Percentiles rank a stretch among this genome's conserved stretches.
Evolutionary conservation across 768 basidiomycete species (phyloP).

Genomic region (Neoboletus brunneissimus): DNA sequence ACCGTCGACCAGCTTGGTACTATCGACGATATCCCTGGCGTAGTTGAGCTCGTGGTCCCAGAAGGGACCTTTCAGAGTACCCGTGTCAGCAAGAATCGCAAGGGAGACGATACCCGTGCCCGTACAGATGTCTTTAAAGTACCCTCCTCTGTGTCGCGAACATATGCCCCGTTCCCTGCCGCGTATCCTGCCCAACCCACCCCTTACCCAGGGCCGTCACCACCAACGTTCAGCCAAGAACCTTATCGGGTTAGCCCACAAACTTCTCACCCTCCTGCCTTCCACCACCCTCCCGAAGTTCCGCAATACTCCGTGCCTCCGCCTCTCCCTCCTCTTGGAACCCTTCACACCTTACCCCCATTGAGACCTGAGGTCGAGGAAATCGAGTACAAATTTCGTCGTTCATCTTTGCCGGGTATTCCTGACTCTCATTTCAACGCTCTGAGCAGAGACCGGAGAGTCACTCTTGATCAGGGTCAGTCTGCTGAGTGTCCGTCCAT

Average conservation of each 20-base stretch:
- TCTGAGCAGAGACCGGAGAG: slow-evolving; percentile 12
- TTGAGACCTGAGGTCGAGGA: slow-evolving; percentile 26
- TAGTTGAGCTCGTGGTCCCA: slow-evolving; percentile 63
- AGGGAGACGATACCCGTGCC: slow-evolving; percentile 39
- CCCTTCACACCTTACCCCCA: slow-evolving; percentile 27
- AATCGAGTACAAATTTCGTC: slow-evolving; percentile 32
- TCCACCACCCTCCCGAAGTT: slow-evolving; percentile 22
- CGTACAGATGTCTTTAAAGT: slow-evolving; percentile 33
- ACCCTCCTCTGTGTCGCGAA: slow-evolving; percentile 34
- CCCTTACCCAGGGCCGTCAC: slow-evolving; percentile 24
- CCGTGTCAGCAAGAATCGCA: slow-evolving; percentile 50
- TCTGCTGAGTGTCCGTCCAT: slow-evolving; percentile 10
- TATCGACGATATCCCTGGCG: slow-evolving; percentile 61
- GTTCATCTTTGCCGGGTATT: slow-evolving; percentile 27
- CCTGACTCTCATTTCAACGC: slow-evolving; percentile 8
- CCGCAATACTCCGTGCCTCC: slow-evolving; percentile 29
- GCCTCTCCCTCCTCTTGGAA: slow-evolving; percentile 22
- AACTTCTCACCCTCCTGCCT: slow-evolving; percentile 20
- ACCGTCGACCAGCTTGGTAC: slow-evolving; percentile 70
- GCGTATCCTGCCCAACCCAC: slow-evolving; percentile 29
- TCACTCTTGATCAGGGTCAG: slow-evolving; percentile 14
- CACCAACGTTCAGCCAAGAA: slow-evolving; percentile 24
- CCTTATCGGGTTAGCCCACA: slow-evolving; percentile 22
- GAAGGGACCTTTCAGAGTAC: slow-evolving; percentile 68
- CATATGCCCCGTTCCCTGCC: slow-evolving; percentile 42